Base-by-base conservation (phyloP, 441 rosid species). In the Adansonia rubrostipa region DNA sequence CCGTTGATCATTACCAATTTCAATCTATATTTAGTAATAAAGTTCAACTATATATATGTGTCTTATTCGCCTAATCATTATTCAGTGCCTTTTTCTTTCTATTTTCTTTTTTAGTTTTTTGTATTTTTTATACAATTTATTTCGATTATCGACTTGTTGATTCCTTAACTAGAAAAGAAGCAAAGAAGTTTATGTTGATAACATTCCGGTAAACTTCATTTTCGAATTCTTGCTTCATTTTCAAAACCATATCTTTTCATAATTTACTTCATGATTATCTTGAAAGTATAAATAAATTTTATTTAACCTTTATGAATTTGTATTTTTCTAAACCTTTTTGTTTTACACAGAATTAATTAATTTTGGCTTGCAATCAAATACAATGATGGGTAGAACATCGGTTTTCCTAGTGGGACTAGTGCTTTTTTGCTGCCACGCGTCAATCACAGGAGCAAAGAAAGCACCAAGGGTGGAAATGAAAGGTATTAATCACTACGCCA, bases 371-470 rank as follows among this genome's bases (percentile, higher is more conserved):
- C 6, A 50, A 70, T 48, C 42, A 6, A 48, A 48, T 20, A 48
- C 58, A 71, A 71, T 10, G 45, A 53, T 71, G 48, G 7, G 63
- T n/a, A 71, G n/a, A 71, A 71, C 6, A 4, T n/a, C 17, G 11
- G 62, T 71, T 53, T 53, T 47, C 45, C 48, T 53, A 5, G 48
- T 53, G 48, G 28, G 44, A n/a, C 24, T 71, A 8, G 9, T 71
- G 48, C 0, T 71, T 33, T 48, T 53, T 8, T 33, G 75, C 47
- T 71, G 15, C 63, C 48, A 71, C 33, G 62, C 74, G 14, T 50
- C 60, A 28, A 9, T 70, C 60, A 70, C 22, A 69, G 33, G 11
- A 54, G 62, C 62, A 36, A 66, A 2, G 47, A 44, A 44, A 71
- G 47, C 9, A 56, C 22, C 22, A 56, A 54, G 2, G 8, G 9